Evolutionary conservation across 345 rosid species (phyloP), one percentile per base, ranked within the genome.

Genomic region (Heritiera littoralis): DNA sequence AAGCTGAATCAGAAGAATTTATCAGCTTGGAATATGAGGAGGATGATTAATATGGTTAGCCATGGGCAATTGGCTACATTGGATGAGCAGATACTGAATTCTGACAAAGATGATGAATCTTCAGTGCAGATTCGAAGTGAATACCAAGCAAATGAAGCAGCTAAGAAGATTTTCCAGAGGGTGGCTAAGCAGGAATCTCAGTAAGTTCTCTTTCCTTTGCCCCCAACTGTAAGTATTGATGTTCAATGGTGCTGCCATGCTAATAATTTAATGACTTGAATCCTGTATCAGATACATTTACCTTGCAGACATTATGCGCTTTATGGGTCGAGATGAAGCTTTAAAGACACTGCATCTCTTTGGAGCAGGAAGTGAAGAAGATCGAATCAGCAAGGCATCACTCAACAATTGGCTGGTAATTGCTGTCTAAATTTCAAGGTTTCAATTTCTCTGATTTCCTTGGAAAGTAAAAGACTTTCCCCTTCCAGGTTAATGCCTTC

Each of bases 361-460:
- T 1, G 86, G 88, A 66, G 83, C 77, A 71, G 20, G 58, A 8
- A 10, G 67, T 4, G 81, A 72, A 72, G 70, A 56, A 7, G 79
- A 64, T 1, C 83, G 81, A 72, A 83, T 88, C 72, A 80, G 79
- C 76, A 77, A 85, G 85, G 66, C 56, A 55, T 59, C 82, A 46
- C 84, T 89, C 48, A 83, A 81, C 58, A 74, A 32, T 65, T 86
- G 86, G 89, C 83, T 85, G 88, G 89, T 89, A 86, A 23, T 23
- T 20, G 17, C 61, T 56, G 43, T 55, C 5, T 60, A 52, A 18
- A 10, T 20, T 0, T 60, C 30, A 8, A 49, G 7, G 14, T 72
- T 23, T 12, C 14, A n/a, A 7, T 45, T 41, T 32, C 10, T 46
- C 2, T 11, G 28, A 23, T 23, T 23, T 23, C 28, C 28, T 23